Evolutionary conservation across 805 yeast species (phyloP), one percentile per base, ranked within the genome.

Genomic region (Ogataea chonburiensis): DNA sequence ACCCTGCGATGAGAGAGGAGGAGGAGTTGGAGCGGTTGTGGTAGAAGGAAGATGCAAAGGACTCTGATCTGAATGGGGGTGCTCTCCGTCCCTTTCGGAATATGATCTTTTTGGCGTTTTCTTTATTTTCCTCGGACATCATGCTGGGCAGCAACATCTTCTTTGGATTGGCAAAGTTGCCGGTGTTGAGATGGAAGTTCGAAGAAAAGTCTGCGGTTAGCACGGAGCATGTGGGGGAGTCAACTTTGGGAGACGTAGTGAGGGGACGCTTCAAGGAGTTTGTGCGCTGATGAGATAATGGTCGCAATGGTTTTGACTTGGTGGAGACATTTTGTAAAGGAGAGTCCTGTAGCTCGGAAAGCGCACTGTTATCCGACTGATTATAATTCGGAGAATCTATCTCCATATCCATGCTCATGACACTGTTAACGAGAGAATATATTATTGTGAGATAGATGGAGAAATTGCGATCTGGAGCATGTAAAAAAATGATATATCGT

Each of bases 141-240:
- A 52, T 47, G 34, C 49, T 44, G 19, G 50, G 51, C 2, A 46
- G 38, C 27, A 52, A 27, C 6, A 47, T 42, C 35, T 50, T 49
- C 42, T 49, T 45, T 7, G 55, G 55, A 22, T 52, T 49, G 34
- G 46, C 41, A 34, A 40, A 38, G 17, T 42, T 32, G 14, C 32
- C 40, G 27, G 34, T 38, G 33, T 51, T 53, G 21, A 63, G 61
- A 42, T 63, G 68, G 44, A 64, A 63, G 46, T 65, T 64, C 21
- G 61, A 52, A 8, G 61, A 50, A 19, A 65, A 52, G 37, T 64
- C 67, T 18, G 64, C 68, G 4, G 67, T 66, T 17, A 65, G 45
- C 1, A 55, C 58, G 0, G 67, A 53, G 4, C 56, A 53, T 6
- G 67, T 56, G 7, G 75, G 73, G 2, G 69, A 59, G 37, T 67